Percentiles rank a stretch among this genome's conserved stretches.
These are phyloP conservation scores for Pneumocystis wakefieldiae DNA, from an alignment of 1,139 yeast genomes.

Conservation along the genomic window DNA sequence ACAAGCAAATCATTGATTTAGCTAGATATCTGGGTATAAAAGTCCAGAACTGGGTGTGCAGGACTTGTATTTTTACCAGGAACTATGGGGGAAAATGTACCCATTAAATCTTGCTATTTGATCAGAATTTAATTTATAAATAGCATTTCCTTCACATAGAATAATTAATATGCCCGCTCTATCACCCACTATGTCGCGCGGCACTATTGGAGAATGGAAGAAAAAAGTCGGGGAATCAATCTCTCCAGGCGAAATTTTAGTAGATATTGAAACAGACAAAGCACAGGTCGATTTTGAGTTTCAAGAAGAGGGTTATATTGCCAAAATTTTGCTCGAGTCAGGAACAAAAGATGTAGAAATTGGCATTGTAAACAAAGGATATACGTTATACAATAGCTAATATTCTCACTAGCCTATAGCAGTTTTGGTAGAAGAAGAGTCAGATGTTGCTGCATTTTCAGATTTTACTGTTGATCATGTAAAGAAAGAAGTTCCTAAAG, in stretches of 20 bases:
- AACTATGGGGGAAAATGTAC: not conserved
- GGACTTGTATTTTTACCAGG: not conserved
- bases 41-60: no score
- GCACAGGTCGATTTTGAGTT: slow-evolving; percentile 98
- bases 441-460: slow-evolving; percentile 74
- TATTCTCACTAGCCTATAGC: slow-evolving; percentile 51
- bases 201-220: slow-evolving; percentile 93
- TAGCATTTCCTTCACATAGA: slow-evolving; percentile 3
- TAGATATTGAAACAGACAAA: slow-evolving; percentile 95
- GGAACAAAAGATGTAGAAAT: slow-evolving; percentile 87
- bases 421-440: slow-evolving; percentile 79
- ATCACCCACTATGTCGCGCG: slow-evolving; percentile 98
- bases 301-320: slow-evolving; percentile 94
- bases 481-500: slow-evolving; percentile 11
- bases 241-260: slow-evolving; percentile 77
- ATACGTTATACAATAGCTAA: not conserved
- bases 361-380: slow-evolving; percentile 34
- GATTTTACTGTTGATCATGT: slow-evolving; percentile 77
- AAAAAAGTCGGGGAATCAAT: slow-evolving; percentile 66
- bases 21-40: not conserved
- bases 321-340: slow-evolving; percentile 72
- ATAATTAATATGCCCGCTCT: slow-evolving; percentile 68
- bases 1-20: not conserved
- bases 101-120: not conserved
- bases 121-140: not conserved